Percentiles rank a stretch among this genome's conserved stretches.
Evolutionary conservation across 1,284 basidiomycete species (phyloP).

Genomic region (Microbotryum intermedium): DNA sequence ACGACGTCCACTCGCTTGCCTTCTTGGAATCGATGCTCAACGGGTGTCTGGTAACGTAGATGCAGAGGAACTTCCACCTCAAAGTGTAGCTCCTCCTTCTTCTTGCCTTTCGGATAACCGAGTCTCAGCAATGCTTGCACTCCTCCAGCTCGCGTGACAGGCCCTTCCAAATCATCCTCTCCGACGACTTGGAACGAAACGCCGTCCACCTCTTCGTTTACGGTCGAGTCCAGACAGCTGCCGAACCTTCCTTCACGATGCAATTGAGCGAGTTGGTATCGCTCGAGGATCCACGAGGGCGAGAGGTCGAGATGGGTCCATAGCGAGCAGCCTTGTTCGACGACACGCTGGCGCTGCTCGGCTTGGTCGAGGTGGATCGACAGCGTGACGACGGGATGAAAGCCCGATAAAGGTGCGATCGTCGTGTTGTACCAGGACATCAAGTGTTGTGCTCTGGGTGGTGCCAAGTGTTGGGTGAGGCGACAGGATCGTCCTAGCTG

Average conservation of each 20-base stretch:
- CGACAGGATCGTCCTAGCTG: too few species aligned
- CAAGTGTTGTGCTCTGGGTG: too few species aligned
- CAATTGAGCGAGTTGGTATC: constrained; percentile 26
- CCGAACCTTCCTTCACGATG: constrained; percentile 22
- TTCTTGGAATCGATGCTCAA: background rate
- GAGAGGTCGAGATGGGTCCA: constrained; percentile 14
- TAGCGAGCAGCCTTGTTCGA: constrained; percentile 13
- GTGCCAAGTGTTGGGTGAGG: too few species aligned
- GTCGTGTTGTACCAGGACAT: constrained; percentile 17
- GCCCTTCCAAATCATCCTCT: constrained; percentile 26
- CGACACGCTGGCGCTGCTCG: background rate
- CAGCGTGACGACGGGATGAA: too few species aligned
- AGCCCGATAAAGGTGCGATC: background rate
- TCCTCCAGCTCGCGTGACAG: constrained; percentile 1
- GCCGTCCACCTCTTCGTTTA: constrained; percentile 92
- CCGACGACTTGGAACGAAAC: constrained; percentile 83
- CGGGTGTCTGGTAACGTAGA: constrained; percentile 26
- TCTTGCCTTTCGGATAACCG: background rate
- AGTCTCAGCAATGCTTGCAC: constrained; percentile 10
- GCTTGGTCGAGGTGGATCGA: too few species aligned
- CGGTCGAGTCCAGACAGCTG: constrained; percentile 51
- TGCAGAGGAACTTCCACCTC: constrained; percentile 26
- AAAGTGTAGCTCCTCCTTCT: background rate
- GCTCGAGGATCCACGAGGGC: constrained; percentile 25
- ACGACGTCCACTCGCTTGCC: constrained; percentile 3